Base-by-base conservation (phyloP, 768 basidiomycete genomes). In the Gymnopilus junonius region DNA sequence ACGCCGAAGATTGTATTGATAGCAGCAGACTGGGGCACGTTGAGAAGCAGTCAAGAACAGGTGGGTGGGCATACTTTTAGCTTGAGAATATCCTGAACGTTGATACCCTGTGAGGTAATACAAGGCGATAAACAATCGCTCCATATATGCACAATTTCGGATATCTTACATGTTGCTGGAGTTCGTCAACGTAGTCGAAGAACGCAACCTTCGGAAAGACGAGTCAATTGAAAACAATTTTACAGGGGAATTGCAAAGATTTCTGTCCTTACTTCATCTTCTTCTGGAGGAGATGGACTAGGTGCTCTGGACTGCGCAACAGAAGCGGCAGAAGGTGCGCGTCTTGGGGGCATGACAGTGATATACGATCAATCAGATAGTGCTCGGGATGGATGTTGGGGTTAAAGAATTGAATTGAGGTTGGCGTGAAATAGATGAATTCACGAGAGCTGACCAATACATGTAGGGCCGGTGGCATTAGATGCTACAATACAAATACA, bases 21-120 rank as follows among this genome's bases (percentile, higher is more conserved):
- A 1, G 92, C 88, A 29, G 91, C 91, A 34, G 87, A 76, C 93
- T 94, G 61, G 11, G 40, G 14, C 32, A 57, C 17, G 50, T 59
- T 25, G 25, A 51, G 55, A n/a, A 55, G 53, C 27, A 25, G 21
- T 25, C 53, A 64, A 59, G 65, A 56, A 42, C 25, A 65, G 31
- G 17, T 8, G 34, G 34, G 23, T 57, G 23, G 25, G 31, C 46
- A 43, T 50, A 89, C 93, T 78, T 97, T 97, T 65, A 98, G 87
- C 77, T 98, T 98, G 55, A 91, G 74, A 60, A 98, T 97, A 73
- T 98, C 96, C 80, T 97, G 94, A 27, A 95, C 89, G 67, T 95
- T 97, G 75, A 97, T 96, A 14, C 95, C 95, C 95, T 97, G 61
- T 35, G 31, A 10, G 17, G 6, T 32, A 15, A 32, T 17, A 8